Base-by-base conservation (phyloP, 441 rosid species). In the Bruguiera hainesii region DNA sequence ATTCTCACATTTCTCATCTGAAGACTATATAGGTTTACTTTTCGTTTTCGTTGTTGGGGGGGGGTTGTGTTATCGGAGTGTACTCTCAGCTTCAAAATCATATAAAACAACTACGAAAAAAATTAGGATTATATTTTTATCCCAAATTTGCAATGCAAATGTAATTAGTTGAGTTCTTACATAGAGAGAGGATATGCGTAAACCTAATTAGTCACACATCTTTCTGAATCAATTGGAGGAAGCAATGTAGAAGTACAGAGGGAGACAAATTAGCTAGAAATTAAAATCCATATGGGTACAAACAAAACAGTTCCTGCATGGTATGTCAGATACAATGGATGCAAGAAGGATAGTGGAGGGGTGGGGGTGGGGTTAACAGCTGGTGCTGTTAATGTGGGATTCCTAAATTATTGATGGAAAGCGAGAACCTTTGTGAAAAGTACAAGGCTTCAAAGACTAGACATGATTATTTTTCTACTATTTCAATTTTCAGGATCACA, bases 281-380 rank as follows among this genome's bases (percentile, higher is more conserved):
- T 26, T 56, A 46, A 71, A 67, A 31, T 48, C 65, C 60, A 71
- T 56, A 55, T 53, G 60, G 70, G 26, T 57, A 58, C 55, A 51
- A 62, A 56, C 16, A 65, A 46, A 56, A 52, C 61, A 63, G 2
- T 7, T 66, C 66, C 66, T 16, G 58, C 63, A 74, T 67, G 63
- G 42, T 65, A 60, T 70, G 64, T 58, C 59, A 77, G 46, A 65
- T 46, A 49, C 31, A 55, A 25, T 25, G 73, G 67, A 61, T 61
- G 69, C 56, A 68, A 53, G 42, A 60, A 4, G 18, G 58, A 23
- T 23, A 23, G 58, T 2, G 8, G 4, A 9, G 55, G 26, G 8
- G 23, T 23, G 23, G 30, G 5, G 61, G 65, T 52, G 57, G 71
- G 37, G 21, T 58, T 29, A 60, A 63, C 72, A 61, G 66, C 49